Evolutionary conservation across 1,139 yeast species (phyloP).

Genomic region (Diutina siamensis): DNA sequence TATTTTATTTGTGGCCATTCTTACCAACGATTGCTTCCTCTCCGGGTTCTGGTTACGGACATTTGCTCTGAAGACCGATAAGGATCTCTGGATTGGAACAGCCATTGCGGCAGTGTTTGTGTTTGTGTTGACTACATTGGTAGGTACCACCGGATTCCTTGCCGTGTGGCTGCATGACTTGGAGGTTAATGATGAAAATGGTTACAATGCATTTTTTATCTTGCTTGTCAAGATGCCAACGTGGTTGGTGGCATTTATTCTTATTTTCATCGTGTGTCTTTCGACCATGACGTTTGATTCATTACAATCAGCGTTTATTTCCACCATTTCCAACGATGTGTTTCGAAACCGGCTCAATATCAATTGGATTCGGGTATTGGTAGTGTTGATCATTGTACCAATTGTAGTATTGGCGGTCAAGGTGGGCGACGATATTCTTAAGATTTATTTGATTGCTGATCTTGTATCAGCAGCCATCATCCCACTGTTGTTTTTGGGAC

Average conservation of each 20-base stretch:
- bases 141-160: constrained; percentile 75
- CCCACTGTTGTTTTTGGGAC: constrained; percentile 77
- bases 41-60: constrained; percentile 93
- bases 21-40: constrained; percentile 82
- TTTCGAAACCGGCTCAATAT: constrained; percentile 70
- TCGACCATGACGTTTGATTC: constrained; percentile 89
- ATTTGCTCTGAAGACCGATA: constrained; percentile 73
- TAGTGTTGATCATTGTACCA: constrained; percentile 69
- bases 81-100: constrained; percentile 67
- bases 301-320: constrained; percentile 78
- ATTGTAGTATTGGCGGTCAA: constrained; percentile 73
- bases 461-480: constrained; percentile 77
- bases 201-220: constrained; percentile 58
- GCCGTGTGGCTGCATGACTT: constrained; percentile 87
- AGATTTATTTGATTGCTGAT: constrained; percentile 85
- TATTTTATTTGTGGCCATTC: constrained; percentile 74
- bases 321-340: constrained; percentile 79
- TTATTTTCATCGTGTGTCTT: constrained; percentile 60
- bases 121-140: constrained; percentile 52
- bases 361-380: constrained; percentile 59
- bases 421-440: constrained; percentile 72
- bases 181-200: constrained; percentile 43
- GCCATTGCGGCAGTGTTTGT: constrained; percentile 60
- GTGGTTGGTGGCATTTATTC: constrained; percentile 77
- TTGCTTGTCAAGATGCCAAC: constrained; percentile 65